phyloP scores from a whole-genome alignment of 805 yeast species.

The Saccharomycopsis sp. region DNA sequence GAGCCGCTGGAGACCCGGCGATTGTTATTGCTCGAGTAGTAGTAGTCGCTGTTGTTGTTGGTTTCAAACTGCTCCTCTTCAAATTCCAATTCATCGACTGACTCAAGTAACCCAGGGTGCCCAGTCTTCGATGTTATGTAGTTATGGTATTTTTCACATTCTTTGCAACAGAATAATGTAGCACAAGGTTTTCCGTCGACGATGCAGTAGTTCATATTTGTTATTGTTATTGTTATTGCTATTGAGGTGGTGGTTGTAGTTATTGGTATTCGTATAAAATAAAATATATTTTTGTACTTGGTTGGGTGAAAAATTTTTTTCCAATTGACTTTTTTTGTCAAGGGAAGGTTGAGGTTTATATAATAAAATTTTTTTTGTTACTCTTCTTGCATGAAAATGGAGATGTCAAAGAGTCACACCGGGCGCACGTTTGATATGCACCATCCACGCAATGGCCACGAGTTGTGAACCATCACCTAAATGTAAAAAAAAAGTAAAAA shows the following conservation, averaged over 20 bases:
- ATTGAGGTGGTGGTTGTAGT: no score
- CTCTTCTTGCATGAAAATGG: background rate
- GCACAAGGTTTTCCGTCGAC: conserved; percentile 21
- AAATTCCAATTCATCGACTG: conserved; percentile 17
- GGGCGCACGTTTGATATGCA: background rate
- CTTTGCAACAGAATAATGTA: conserved; percentile 20
- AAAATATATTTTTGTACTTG: background rate
- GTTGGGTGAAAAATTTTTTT: background rate
- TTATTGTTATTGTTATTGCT: background rate
- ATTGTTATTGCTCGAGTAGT: background rate
- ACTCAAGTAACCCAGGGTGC: conserved; percentile 1
- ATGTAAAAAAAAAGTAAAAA: no score
- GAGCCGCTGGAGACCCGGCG: conserved; percentile 1
- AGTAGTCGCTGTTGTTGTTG: background rate
- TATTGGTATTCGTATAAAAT: background rate
- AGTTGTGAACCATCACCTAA: background rate
- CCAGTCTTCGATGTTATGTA: conserved; percentile 10
- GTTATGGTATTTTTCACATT: conserved; percentile 17
- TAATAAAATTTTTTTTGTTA: background rate
- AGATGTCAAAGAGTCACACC: conserved; percentile 5
- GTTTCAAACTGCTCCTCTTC: conserved; percentile 18
- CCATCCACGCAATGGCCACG: background rate
- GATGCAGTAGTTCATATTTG: conserved; percentile 14
- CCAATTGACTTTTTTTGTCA: no score
- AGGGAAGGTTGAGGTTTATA: background rate